These are phyloP conservation scores for Podaxis rugospora DNA, from an alignment of 768 basidiomycete genomes.

Conservation along the genomic window DNA sequence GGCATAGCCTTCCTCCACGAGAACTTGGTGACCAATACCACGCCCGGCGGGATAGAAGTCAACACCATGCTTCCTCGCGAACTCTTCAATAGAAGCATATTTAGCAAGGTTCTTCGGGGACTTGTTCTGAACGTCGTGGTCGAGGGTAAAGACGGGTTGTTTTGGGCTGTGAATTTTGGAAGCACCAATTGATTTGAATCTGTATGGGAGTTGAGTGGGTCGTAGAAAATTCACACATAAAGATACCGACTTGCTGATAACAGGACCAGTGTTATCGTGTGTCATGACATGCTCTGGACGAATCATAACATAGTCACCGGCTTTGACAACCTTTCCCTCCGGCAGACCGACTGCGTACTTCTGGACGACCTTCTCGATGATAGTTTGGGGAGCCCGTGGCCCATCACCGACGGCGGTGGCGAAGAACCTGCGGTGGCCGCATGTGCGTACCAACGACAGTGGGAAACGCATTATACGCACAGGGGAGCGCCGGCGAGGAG, in stretches of 20 bases:
- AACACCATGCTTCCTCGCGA: constrained; percentile 78
- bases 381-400: constrained; percentile 62
- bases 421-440: constrained; percentile 17
- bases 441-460: background rate
- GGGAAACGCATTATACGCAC: constrained; percentile 1
- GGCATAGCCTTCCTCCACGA: constrained; percentile 98
- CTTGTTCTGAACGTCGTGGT: constrained; percentile 98
- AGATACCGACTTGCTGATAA: constrained; percentile 84
- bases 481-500: background rate
- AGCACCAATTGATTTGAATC: constrained; percentile 94
- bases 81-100: constrained; percentile 87
- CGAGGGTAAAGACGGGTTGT: constrained; percentile 94
- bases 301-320: constrained; percentile 99
- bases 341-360: constrained; percentile 92
- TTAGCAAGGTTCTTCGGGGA: constrained; percentile 87
- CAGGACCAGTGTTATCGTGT: constrained; percentile 97
- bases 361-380: constrained; percentile 97
- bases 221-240: background rate
- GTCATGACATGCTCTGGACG: constrained; percentile 98
- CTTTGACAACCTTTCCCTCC: constrained; percentile 72
- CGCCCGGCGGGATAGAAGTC: constrained; percentile 98
- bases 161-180: constrained; percentile 72
- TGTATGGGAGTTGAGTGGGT: constrained; percentile 24
- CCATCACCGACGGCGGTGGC: constrained; percentile 21
- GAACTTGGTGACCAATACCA: constrained; percentile 96